Evolutionary conservation across 768 basidiomycete genomes (phyloP), one percentile per base, ranked within the genome.

Genomic region (Pleurotus giganteus): DNA sequence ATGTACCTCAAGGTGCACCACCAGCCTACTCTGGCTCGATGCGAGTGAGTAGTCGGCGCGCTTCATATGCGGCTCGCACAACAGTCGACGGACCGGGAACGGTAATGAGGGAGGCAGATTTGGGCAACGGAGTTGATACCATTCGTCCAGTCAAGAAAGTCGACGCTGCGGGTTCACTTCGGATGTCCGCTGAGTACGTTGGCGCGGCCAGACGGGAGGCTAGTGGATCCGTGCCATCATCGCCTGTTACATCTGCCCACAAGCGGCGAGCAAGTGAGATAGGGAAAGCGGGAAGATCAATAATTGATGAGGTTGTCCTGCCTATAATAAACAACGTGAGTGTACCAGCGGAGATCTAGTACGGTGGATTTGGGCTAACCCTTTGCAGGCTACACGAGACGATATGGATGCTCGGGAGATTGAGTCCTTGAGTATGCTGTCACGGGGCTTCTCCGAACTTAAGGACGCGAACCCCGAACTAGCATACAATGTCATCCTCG

Each of bases 91-190:
- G 81, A 34, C 63, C 77, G 12, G 93, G 94, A 9, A 93, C 91
- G 0, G 74, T 93, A 6, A 72, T 94, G 62, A 81, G 81, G 39
- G 86, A 86, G 61, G 91, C 86, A 9, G 94, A 95, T 69, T 65
- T 95, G n/a, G 93, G 92, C 15, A 89, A 78, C 50, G 93, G 93
- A 34, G 77, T 90, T 42, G 91, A 91, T 63, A 98, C 95, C 1
- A 92, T 98, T 63, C 81, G 94, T 50, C 94, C 95, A 0, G 85
- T 96, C 58, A 96, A 95, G 80, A 92, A 91, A 63, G 86, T 96
- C 27, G 94, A 97, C 66, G 79, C 87, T 4, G 76, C 79, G 9
- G 84, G 87, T 3, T 94, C 92, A 4, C 71, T 93, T 12, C 76
- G 86, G 57, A 68, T 90, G 17, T 93, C 92, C 0, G 79, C 84